A percentile compares a stretch with the other conserved stretches of the same genome.
Evolutionary conservation across 768 basidiomycete species (phyloP).

Genomic region (Pleurotus sapidus): DNA sequence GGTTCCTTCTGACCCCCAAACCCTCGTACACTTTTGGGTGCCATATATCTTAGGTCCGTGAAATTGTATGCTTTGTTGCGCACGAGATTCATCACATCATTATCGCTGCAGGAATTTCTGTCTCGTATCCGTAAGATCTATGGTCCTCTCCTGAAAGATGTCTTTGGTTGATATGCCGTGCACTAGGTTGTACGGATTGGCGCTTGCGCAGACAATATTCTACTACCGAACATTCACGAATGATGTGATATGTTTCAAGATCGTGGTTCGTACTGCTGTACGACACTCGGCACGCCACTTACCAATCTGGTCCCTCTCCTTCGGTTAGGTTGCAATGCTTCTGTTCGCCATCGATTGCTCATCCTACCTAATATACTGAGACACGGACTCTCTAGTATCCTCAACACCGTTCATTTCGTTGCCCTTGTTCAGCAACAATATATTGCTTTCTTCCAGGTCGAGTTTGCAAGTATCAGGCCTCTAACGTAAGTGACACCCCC

Average conservation of each 20-base stretch:
- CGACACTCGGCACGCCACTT: background rate
- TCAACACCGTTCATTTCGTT: background rate
- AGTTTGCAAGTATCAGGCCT: background rate
- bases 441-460: background rate
- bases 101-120: too few species aligned
- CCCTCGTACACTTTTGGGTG: too few species aligned
- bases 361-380: too few species aligned
- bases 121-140: too few species aligned
- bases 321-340: background rate
- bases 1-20: too few species aligned
- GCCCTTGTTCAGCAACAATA: background rate
- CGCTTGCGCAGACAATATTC: background rate
- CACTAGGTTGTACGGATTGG: background rate
- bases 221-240: background rate
- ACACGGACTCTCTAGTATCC: background rate
- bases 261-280: background rate
- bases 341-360: background rate
- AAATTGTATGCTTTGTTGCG: too few species aligned
- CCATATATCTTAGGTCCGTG: too few species aligned
- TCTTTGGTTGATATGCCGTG: too few species aligned
- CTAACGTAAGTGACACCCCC: background rate
- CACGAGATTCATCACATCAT: too few species aligned
- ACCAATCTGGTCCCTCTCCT: background rate
- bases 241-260: background rate
- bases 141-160: too few species aligned